These are phyloP conservation scores for Gastrodia elata DNA, from an alignment of 106 monocot genomes.

Conservation along the genomic window DNA sequence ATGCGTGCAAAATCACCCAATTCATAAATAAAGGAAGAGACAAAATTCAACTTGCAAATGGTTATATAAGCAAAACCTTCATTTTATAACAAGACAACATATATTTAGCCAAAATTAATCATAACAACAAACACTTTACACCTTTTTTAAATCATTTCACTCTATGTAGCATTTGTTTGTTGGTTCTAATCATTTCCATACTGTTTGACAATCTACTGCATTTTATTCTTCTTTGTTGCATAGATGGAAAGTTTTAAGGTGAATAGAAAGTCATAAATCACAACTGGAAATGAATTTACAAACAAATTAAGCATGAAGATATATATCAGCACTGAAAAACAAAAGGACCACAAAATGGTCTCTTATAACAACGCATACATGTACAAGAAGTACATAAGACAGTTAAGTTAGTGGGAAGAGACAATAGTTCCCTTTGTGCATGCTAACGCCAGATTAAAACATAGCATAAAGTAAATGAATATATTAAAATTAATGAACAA, in stretches of 20 bases:
- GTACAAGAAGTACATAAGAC: background rate
- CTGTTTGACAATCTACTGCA: background rate
- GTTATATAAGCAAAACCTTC: background rate
- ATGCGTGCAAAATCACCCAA: too few species aligned
- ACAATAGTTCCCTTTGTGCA: background rate
- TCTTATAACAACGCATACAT: background rate
- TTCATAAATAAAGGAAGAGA: background rate
- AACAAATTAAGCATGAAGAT: background rate
- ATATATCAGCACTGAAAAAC: background rate
- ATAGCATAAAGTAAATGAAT: background rate
- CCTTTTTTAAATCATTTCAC: background rate
- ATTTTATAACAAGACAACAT: background rate
- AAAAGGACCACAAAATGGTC: background rate
- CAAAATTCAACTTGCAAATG: background rate
- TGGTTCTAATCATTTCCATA: background rate
- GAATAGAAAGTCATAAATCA: background rate
- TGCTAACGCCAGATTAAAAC: background rate
- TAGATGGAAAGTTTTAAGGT: background rate
- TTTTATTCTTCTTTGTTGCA: background rate
- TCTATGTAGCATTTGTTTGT: background rate
- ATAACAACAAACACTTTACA: background rate
- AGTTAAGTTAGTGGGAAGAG: background rate
- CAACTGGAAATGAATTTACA: background rate
- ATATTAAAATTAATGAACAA: background rate
- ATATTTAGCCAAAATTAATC: background rate